Conservation (phyloP, 75 land plant species). For the Azolla pinnata region DNA sequence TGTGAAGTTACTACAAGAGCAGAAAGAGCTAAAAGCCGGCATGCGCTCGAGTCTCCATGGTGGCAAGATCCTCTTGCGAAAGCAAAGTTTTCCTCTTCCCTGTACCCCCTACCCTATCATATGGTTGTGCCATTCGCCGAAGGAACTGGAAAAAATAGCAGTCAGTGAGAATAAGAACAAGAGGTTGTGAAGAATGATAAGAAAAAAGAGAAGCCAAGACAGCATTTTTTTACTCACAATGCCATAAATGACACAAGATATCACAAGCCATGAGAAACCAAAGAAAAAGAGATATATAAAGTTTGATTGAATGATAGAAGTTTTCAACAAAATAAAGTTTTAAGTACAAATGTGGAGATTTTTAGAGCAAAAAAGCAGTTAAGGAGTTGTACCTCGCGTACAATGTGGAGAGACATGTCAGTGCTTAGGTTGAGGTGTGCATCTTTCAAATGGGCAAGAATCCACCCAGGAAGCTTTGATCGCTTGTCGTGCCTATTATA, state of each 20-base stretch:
- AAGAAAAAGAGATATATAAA: background rate
- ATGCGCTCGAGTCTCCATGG: slow-evolving; percentile 25
- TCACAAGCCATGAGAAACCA: too few species aligned
- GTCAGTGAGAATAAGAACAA: background rate
- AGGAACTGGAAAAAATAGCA: slow-evolving; percentile 59
- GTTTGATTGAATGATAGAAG: too few species aligned
- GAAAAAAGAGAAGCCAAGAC: too few species aligned
- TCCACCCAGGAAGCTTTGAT: slow-evolving; percentile 93
- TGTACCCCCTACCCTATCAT: slow-evolving; percentile 55
- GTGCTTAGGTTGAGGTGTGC: slow-evolving; percentile 94
- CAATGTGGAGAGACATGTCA: slow-evolving; percentile 96
- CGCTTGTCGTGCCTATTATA: slow-evolving; percentile 96
- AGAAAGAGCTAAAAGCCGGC: slow-evolving; percentile 2
- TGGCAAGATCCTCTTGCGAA: slow-evolving; percentile 74
- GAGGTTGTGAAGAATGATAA: background rate
- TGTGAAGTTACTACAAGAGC: too few species aligned
- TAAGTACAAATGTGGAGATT: too few species aligned
- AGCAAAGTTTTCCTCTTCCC: slow-evolving; percentile 59
- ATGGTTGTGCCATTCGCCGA: slow-evolving; percentile 94
- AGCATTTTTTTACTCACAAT: too few species aligned
- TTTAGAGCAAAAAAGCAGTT: too few species aligned
- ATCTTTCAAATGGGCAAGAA: slow-evolving; percentile 72
- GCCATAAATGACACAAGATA: too few species aligned
- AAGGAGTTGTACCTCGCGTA: slow-evolving; percentile 54
- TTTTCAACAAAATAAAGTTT: too few species aligned